Conservation (phyloP, 257 asterid genomes). For the Solanum medicagineum region DNA sequence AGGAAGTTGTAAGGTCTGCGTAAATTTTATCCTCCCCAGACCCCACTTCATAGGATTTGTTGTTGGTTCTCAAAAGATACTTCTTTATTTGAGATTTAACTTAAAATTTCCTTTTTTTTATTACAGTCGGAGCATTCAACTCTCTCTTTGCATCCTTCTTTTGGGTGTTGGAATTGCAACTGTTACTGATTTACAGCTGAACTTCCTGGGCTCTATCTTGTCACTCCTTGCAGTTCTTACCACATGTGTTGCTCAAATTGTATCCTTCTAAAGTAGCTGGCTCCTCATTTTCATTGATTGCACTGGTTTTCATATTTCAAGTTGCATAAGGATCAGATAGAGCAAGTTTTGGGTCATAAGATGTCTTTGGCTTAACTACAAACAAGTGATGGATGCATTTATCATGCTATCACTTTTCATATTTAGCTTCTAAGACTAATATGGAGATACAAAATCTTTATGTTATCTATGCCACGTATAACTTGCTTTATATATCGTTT, state of each 20-base stretch:
- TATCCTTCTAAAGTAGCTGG: constrained; percentile 42
- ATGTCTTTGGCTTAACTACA: neutral
- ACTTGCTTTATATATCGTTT: neutral
- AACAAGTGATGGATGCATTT: neutral
- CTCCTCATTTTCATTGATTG: neutral
- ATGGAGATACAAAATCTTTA: neutral
- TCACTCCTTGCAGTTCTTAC: constrained; percentile 79
- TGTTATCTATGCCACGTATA: neutral
- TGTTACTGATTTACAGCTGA: constrained; percentile 83
- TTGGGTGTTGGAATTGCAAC: constrained; percentile 92
- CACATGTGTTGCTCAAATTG: constrained; percentile 87
- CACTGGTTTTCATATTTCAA: neutral
- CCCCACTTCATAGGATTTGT: too few relatives aligned
- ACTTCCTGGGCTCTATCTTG: constrained; percentile 60
- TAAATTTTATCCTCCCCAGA: too few relatives aligned
- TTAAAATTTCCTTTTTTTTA: neutral
- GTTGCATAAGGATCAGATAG: neutral
- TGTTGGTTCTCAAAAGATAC: neutral
- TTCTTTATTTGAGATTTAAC: neutral
- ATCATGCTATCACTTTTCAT: neutral
- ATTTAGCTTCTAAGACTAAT: neutral
- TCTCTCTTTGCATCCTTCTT: constrained; percentile 62
- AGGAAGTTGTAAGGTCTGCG: too few relatives aligned
- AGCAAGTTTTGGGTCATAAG: neutral
- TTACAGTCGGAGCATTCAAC: constrained; percentile 63